Conservation (phyloP, 2,329 filamentous ascomycete species). For the Rutstroemia sp. region DNA sequence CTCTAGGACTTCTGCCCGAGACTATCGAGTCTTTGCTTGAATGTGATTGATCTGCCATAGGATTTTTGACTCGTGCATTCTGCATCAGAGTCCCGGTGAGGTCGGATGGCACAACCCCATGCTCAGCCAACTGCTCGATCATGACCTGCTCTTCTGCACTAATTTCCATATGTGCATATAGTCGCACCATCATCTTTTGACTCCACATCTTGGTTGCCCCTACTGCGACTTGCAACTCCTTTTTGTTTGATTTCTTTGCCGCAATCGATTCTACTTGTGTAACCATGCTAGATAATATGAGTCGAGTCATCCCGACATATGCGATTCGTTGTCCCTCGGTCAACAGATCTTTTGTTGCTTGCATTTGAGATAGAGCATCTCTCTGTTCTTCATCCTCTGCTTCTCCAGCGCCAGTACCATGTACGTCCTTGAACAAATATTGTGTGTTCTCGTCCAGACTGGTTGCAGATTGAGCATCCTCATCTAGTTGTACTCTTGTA, state of each 20-base stretch:
- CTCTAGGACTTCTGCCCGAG: constrained; percentile 28
- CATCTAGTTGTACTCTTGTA: constrained; percentile 88
- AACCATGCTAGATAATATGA: constrained; percentile 74
- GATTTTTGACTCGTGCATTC: constrained; percentile 89
- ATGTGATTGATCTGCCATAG: constrained; percentile 55
- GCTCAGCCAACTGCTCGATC: constrained; percentile 93
- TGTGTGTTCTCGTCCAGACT: constrained; percentile 97
- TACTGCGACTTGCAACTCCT: constrained; percentile 57
- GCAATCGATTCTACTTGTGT: constrained; percentile 58
- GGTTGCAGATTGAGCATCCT: constrained; percentile 87
- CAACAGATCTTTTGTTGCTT: constrained; percentile 89
- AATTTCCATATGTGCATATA: constrained; percentile 97
- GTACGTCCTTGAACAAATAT: constrained; percentile 79
- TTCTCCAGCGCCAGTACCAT: constrained; percentile 49
- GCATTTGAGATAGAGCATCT: constrained; percentile 82
- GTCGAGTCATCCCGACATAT: constrained; percentile 82
- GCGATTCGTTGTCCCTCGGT: constrained; percentile 95
- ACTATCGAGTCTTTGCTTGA: constrained; percentile 20
- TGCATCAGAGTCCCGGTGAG: constrained; percentile 81
- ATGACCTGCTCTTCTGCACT: constrained; percentile 87
- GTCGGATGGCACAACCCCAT: constrained; percentile 80
- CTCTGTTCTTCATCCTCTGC: constrained; percentile 71
- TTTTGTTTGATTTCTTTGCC: constrained; percentile 57
- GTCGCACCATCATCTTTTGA: constrained; percentile 93
- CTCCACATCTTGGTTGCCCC: constrained; percentile 92